Conservation (phyloP, 129 eudicot species). For the Flaveria brownii region DNA sequence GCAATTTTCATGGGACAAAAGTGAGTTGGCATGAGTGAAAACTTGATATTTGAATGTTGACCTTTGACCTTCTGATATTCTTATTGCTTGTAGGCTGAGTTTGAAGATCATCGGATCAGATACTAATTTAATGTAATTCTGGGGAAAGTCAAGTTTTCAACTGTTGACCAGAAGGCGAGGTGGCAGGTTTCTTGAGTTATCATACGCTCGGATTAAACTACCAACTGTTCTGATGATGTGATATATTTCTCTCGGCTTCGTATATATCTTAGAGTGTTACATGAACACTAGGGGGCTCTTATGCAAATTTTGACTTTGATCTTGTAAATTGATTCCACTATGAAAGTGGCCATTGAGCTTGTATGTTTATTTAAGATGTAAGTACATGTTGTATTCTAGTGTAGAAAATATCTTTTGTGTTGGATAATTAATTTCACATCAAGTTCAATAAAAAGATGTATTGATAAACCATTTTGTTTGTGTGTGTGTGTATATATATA, state of each 20-base stretch:
- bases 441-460: too few relatives aligned
- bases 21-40: background rate
- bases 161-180: slow-evolving; percentile 28
- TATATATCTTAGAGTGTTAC: slow-evolving; percentile 28
- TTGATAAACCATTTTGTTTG: too few relatives aligned
- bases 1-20: slow-evolving; percentile 9
- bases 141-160: slow-evolving; percentile 10
- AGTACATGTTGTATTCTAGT: background rate
- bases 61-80: background rate
- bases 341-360: slow-evolving; percentile 23
- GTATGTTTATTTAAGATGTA: slow-evolving; percentile 10
- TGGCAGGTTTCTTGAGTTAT: slow-evolving; percentile 23
- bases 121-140: slow-evolving; percentile 43
- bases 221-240: slow-evolving; percentile 27
- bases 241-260: slow-evolving; percentile 30
- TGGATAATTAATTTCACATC: too few relatives aligned
- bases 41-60: background rate
- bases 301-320: slow-evolving; percentile 32
- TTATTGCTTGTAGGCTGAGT: slow-evolving; percentile 60
- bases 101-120: slow-evolving; percentile 59
- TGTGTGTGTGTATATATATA: too few relatives aligned
- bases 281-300: slow-evolving; percentile 24
- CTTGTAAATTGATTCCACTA: slow-evolving; percentile 27
- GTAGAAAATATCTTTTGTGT: background rate
- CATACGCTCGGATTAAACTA: slow-evolving; percentile 7